Conservation (phyloP, 1,139 yeast species). For the Yamadazyma blattariae region DNA sequence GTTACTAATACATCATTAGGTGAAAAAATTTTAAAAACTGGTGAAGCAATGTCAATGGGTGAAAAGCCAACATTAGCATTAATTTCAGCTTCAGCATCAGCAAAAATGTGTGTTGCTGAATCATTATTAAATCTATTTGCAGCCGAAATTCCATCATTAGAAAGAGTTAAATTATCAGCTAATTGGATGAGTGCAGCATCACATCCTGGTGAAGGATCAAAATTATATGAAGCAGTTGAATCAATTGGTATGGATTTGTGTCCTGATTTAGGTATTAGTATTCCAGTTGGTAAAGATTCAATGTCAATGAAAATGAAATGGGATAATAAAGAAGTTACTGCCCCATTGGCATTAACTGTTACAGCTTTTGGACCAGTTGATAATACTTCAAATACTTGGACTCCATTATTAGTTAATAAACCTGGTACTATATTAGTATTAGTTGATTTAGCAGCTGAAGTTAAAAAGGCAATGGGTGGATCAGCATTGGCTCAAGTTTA, state of each 20-base stretch:
- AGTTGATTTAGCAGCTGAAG: slow-evolving; percentile 72
- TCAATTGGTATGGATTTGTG: slow-evolving; percentile 94
- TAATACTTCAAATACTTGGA: slow-evolving; percentile 90
- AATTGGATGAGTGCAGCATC: slow-evolving; percentile 99
- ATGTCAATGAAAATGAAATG: slow-evolving; percentile 99
- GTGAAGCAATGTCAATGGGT: slow-evolving; percentile 98
- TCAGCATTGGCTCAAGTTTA: slow-evolving; percentile 94
- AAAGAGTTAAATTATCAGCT: slow-evolving; percentile 83
- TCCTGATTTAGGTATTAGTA: slow-evolving; percentile 86
- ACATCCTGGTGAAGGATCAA: slow-evolving; percentile 94
- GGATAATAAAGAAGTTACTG: slow-evolving; percentile 89
- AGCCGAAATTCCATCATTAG: slow-evolving; percentile 77
- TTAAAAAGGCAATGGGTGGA: slow-evolving; percentile 73
- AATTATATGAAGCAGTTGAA: slow-evolving; percentile 93
- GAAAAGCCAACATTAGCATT: slow-evolving; percentile 92
- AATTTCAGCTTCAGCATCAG: slow-evolving; percentile 92
- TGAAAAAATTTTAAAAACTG: slow-evolving; percentile 64
- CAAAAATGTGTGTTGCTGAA: slow-evolving; percentile 96
- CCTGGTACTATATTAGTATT: slow-evolving; percentile 65
- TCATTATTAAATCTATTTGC: slow-evolving; percentile 86
- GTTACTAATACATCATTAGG: slow-evolving; percentile 92
- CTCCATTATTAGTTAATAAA: slow-evolving; percentile 67
- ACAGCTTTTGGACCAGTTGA: slow-evolving; percentile 91
- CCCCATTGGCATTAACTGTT: slow-evolving; percentile 89
- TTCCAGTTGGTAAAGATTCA: slow-evolving; percentile 98